These are phyloP conservation scores for Blastocystis sp. DNA, from an alignment of 352 stramenopile genomes.

Conservation along the genomic window DNA sequence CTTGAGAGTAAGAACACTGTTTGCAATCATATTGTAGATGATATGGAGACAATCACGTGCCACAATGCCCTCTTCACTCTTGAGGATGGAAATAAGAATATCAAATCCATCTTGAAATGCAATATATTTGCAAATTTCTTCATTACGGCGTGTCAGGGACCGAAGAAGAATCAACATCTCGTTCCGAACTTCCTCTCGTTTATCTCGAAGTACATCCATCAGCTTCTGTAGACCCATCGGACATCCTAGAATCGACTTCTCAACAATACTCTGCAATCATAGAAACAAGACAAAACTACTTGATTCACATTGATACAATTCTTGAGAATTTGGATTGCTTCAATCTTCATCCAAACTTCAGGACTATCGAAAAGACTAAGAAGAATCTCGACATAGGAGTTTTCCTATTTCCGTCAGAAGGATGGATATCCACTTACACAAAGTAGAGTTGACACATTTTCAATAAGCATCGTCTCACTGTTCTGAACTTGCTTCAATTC, in stretches of 20 bases:
- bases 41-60: constrained; percentile 68
- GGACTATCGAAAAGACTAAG: constrained; percentile 50
- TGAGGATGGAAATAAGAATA: constrained; percentile 69
- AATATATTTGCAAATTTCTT: constrained; percentile 70
- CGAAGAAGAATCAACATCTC: constrained; percentile 69
- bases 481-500: constrained; percentile 62
- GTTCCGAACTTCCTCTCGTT: constrained; percentile 69
- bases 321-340: constrained; percentile 59
- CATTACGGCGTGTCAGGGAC: constrained; percentile 67
- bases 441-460: constrained; percentile 56
- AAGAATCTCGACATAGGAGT: constrained; percentile 54
- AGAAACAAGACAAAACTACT: not conserved
- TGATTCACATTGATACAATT: constrained; percentile 64
- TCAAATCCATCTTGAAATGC: constrained; percentile 69
- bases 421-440: constrained; percentile 16
- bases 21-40: constrained; percentile 69
- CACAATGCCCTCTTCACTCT: constrained; percentile 61
- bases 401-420: constrained; percentile 14
- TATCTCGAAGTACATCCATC: constrained; percentile 68
- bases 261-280: constrained; percentile 54
- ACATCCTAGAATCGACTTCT: constrained; percentile 68
- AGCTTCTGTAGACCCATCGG: constrained; percentile 68
- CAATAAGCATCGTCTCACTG: constrained; percentile 47
- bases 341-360: constrained; percentile 10
- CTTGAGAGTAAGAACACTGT: constrained; percentile 69